Evolutionary conservation across 1,284 basidiomycete genomes (phyloP).

Genomic region (Tilletia caries): DNA sequence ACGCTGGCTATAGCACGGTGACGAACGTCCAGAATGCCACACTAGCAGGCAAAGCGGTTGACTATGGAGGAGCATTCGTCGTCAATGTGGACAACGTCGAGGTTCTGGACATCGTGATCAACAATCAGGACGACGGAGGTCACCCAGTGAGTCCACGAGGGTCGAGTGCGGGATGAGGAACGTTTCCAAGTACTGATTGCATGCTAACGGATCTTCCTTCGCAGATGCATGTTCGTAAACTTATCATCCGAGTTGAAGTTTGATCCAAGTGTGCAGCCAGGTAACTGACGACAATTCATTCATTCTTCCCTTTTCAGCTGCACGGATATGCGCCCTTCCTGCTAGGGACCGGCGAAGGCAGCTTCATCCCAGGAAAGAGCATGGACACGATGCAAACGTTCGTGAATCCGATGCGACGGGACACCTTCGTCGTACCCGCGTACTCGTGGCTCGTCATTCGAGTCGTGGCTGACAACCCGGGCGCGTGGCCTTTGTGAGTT

Average conservation of each 20-base stretch:
- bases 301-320: conserved; percentile 16
- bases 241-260: not conserved
- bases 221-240: conserved; percentile 7
- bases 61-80: conserved; percentile 24
- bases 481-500: conserved; percentile 25
- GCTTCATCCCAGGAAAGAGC: conserved; percentile 28
- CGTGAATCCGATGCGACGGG: conserved; percentile 54
- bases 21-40: conserved; percentile 24
- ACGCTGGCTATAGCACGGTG: conserved; percentile 44
- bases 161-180: no score
- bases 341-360: conserved; percentile 50
- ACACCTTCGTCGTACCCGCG: conserved; percentile 51
- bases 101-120: conserved; percentile 48
- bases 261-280: not conserved
- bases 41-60: conserved; percentile 20
- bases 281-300: not conserved
- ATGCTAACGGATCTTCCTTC: no score
- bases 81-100: conserved; percentile 27
- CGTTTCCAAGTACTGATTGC: not conserved
- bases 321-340: conserved; percentile 41
- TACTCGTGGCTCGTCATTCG: conserved; percentile 39
- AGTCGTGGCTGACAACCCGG: conserved; percentile 30
- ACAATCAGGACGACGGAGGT: conserved; percentile 49
- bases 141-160: conserved; percentile 48
- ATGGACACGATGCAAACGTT: conserved; percentile 32